A percentile compares a stretch with the other conserved stretches of the same genome.
Evolutionary conservation across 192 early-diverging fungal species (phyloP).

Genomic region (Umbelopsis ramanniana): DNA sequence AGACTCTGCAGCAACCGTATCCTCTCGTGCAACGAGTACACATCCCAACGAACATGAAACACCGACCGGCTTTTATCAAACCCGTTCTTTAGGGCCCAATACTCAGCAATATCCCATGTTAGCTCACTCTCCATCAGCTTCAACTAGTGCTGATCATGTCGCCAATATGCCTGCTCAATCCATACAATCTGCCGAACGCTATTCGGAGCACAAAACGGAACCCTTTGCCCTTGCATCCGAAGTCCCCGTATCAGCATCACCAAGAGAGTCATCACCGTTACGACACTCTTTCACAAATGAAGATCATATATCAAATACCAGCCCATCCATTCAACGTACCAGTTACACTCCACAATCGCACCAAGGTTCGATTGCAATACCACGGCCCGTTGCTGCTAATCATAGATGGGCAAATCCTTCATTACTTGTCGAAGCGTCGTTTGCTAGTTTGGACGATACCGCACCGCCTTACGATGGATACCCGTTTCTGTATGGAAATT

Average conservation of each 20-base stretch:
- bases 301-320: neutral
- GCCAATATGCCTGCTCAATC: neutral
- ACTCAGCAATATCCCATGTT: neutral
- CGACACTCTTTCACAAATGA: constrained; percentile 12
- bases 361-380: neutral
- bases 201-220: constrained; percentile 14
- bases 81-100: neutral
- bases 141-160: neutral
- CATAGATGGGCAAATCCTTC: constrained; percentile 6
- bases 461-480: constrained; percentile 16
- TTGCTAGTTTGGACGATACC: constrained; percentile 17
- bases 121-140: neutral
- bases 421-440: neutral
- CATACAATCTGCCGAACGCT: neutral
- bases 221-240: neutral
- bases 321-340: neutral
- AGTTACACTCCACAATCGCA: neutral
- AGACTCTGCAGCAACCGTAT: constrained; percentile 1
- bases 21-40: neutral
- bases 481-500: neutral
- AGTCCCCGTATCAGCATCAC: constrained; percentile 17
- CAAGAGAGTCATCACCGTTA: constrained; percentile 7
- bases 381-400: neutral
- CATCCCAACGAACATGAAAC: neutral
- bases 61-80: neutral